These are phyloP conservation scores for Suhomyces yuchorum DNA, from an alignment of 1,139 yeast species.

Conservation along the genomic window DNA sequence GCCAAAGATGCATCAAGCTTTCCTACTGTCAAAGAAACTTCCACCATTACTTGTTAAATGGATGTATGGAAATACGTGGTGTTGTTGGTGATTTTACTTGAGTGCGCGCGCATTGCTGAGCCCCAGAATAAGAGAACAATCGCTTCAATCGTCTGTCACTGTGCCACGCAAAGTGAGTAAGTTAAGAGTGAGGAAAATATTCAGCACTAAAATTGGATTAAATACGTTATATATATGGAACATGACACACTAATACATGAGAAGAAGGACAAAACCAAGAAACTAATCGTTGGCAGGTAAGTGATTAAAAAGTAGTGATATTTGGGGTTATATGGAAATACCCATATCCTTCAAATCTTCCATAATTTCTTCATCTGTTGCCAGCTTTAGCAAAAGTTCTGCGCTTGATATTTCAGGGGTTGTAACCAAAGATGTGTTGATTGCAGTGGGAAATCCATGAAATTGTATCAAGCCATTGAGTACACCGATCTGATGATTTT, in stretches of 20 bases:
- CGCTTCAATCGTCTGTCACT: neutral
- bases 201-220: neutral
- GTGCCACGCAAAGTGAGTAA: neutral
- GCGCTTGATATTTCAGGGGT: conserved; percentile 21
- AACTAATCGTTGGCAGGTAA: neutral
- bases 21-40: conserved; percentile 92
- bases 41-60: conserved; percentile 53
- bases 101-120: conserved; percentile 1
- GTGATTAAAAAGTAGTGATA: neutral
- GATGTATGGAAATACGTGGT: conserved; percentile 4
- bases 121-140: neutral
- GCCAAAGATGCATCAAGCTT: conserved; percentile 95
- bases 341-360: conserved; percentile 61
- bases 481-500: conserved; percentile 57
- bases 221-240: neutral
- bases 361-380: conserved; percentile 62
- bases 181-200: neutral
- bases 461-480: conserved; percentile 58
- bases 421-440: conserved; percentile 37
- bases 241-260: conserved; percentile 1
- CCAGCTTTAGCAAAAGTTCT: conserved; percentile 49
- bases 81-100: neutral
- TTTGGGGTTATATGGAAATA: conserved; percentile 21
- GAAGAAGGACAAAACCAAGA: neutral
- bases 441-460: conserved; percentile 72